Evolutionary conservation across 495 filamentous ascomycete species (phyloP).

Genomic region (Saxispiralis lemnorum): DNA sequence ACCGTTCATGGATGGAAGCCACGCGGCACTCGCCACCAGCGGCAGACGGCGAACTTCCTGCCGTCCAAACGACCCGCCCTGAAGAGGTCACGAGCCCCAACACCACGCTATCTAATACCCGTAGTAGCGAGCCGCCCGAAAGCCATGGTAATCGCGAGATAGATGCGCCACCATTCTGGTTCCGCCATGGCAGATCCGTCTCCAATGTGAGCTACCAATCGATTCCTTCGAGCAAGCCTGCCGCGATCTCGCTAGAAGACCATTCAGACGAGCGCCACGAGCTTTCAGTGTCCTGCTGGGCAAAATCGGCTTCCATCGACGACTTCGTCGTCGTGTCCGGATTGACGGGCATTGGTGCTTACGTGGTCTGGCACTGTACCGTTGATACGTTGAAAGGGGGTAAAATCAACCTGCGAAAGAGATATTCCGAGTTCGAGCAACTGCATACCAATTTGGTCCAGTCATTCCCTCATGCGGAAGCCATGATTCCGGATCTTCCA

Average conservation of each 20-base stretch:
- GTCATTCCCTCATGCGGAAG: constrained; percentile 49
- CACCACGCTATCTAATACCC: no score
- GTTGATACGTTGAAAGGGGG: constrained; percentile 55
- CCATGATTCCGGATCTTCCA: constrained; percentile 46
- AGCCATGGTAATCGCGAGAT: neutral
- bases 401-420: constrained; percentile 42
- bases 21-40: no score
- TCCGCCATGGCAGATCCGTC: constrained; percentile 18
- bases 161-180: constrained; percentile 27
- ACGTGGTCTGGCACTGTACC: constrained; percentile 58
- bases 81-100: neutral
- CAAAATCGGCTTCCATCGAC: constrained; percentile 44
- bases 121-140: neutral
- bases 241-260: constrained; percentile 49
- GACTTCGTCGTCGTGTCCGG: constrained; percentile 49
- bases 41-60: no score
- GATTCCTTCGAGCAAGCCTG: constrained; percentile 12
- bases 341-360: constrained; percentile 44
- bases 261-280: constrained; percentile 48
- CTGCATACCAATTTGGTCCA: constrained; percentile 37
- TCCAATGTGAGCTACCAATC: constrained; percentile 22
- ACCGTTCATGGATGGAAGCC: constrained; percentile 2
- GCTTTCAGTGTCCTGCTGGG: constrained; percentile 48
- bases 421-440: constrained; percentile 59
- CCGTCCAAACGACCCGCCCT: neutral